A percentile compares a stretch with the other conserved stretches of the same genome.
phyloP scores from a whole-genome alignment of 2,329 filamentous ascomycete species.

The Shiraia sp. region DNA sequence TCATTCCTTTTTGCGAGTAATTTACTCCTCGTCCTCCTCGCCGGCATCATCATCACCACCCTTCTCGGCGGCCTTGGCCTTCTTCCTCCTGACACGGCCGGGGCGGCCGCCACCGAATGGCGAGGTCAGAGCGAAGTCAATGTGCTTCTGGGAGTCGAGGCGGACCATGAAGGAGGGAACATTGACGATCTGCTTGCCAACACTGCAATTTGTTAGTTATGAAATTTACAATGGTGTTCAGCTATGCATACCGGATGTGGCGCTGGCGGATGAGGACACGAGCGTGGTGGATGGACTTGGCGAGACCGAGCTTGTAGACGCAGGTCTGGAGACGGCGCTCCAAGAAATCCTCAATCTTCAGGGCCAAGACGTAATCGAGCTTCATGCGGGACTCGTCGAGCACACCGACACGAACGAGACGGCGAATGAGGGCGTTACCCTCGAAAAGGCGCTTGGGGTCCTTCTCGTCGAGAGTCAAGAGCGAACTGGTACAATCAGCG shows the following conservation, averaged over 20 bases:
- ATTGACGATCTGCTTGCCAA: slow-evolving; percentile 99
- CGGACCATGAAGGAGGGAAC: slow-evolving; percentile 99
- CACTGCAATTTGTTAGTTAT: slow-evolving; percentile 55
- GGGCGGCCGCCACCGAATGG: slow-evolving; percentile 97
- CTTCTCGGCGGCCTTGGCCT: slow-evolving; percentile 93
- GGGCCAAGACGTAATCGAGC: slow-evolving; percentile 99
- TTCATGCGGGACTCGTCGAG: slow-evolving; percentile 99
- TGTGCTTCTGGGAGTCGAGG: slow-evolving; percentile 99
- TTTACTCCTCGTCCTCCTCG: slow-evolving; percentile 79
- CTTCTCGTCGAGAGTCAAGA: slow-evolving; percentile 99
- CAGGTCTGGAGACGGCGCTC: slow-evolving; percentile 99
- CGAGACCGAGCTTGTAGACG: slow-evolving; percentile 99
- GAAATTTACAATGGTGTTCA: background rate
- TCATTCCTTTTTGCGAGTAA: slow-evolving; percentile 32
- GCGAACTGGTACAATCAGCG: slow-evolving; percentile 70
- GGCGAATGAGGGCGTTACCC: slow-evolving; percentile 99
- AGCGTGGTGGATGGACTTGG: slow-evolving; percentile 99
- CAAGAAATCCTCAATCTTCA: slow-evolving; percentile 99
- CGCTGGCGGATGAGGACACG: slow-evolving; percentile 99
- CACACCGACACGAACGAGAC: slow-evolving; percentile 99
- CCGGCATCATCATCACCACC: slow-evolving; percentile 79
- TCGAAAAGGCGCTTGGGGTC: slow-evolving; percentile 99
- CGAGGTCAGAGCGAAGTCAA: slow-evolving; percentile 97
- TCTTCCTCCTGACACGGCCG: slow-evolving; percentile 99
- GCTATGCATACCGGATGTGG: slow-evolving; percentile 75